Conservation (phyloP, 345 rosid genomes). For the Aegle marmelos region DNA sequence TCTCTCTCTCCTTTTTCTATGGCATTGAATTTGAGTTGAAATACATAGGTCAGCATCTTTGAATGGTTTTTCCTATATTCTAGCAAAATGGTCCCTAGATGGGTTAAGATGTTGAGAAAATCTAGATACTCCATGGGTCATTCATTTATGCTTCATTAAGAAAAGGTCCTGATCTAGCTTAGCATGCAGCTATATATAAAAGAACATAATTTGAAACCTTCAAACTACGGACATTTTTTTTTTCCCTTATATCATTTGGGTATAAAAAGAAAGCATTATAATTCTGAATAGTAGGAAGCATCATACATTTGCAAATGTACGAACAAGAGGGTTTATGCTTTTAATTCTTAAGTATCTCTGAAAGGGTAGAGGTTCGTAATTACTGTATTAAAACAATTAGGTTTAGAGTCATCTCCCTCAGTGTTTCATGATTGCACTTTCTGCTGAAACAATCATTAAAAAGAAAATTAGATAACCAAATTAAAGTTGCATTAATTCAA, state of each 20-base stretch:
- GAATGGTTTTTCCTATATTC: slow-evolving; percentile 31
- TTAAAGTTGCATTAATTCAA: slow-evolving; percentile 15
- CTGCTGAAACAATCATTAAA: slow-evolving; percentile 18
- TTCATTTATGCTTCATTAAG: slow-evolving; percentile 10
- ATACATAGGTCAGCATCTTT: slow-evolving; percentile 31
- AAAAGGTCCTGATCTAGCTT: background rate
- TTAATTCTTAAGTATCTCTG: too few relatives aligned
- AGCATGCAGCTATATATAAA: slow-evolving; percentile 3
- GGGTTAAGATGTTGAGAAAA: too few relatives aligned
- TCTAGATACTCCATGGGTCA: slow-evolving; percentile 15
- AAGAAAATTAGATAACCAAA: background rate
- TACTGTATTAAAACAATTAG: background rate
- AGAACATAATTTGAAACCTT: background rate
- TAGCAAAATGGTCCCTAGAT: slow-evolving; percentile 30
- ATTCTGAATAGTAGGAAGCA: background rate
- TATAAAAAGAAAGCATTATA: slow-evolving; percentile 4
- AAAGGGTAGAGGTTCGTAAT: background rate
- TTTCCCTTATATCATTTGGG: background rate
- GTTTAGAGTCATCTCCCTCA: slow-evolving; percentile 1
- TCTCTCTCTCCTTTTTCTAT: background rate
- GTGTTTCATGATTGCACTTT: slow-evolving; percentile 4
- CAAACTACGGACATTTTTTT: background rate
- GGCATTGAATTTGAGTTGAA: slow-evolving; percentile 31
- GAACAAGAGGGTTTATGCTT: background rate
- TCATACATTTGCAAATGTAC: background rate